These are phyloP conservation scores for Hymenotorrendiella dingleyae DNA, from an alignment of 2,329 filamentous ascomycete genomes.

Conservation along the genomic window DNA sequence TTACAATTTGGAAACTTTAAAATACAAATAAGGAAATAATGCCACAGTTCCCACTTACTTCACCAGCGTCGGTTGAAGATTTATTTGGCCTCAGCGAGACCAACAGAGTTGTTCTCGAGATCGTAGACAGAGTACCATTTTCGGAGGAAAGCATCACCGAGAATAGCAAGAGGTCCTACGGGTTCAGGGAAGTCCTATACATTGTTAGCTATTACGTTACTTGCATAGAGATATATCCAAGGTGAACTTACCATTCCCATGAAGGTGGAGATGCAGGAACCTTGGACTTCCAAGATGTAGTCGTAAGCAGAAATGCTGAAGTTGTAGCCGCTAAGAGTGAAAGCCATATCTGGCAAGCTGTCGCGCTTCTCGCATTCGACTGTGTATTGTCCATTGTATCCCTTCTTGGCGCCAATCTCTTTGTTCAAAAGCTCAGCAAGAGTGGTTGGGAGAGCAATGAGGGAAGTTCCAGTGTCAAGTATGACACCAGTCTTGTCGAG, in stretches of 20 bases:
- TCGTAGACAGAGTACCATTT: constrained; percentile 96
- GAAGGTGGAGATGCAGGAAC: constrained; percentile 94
- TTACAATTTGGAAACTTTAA: too few relatives aligned
- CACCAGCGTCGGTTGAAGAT: too few relatives aligned
- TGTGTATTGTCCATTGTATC: constrained; percentile 93
- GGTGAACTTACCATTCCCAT: constrained; percentile 72
- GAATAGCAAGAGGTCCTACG: constrained; percentile 85
- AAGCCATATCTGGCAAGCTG: constrained; percentile 82
- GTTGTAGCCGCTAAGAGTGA: constrained; percentile 84
- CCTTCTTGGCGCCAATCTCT: constrained; percentile 97
- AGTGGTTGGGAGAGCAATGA: constrained; percentile 87
- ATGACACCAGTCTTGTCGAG: constrained; percentile 94
- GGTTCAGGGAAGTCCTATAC: constrained; percentile 64
- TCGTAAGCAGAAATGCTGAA: constrained; percentile 85
- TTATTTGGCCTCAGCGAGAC: constrained; percentile 84
- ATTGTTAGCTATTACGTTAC: constrained; percentile 70
- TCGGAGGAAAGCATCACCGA: constrained; percentile 81
- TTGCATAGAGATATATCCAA: constrained; percentile 40
- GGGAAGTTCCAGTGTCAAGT: constrained; percentile 94
- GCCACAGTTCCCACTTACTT: too few relatives aligned
- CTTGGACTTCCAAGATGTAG: constrained; percentile 93
- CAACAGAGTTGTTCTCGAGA: constrained; percentile 80
- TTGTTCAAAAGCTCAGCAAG: constrained; percentile 95
- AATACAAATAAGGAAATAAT: too few relatives aligned
- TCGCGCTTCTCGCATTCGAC: constrained; percentile 83